Evolutionary conservation across 1,139 yeast species (phyloP), one percentile per base, ranked within the genome.

Genomic region (Pichia sp.): DNA sequence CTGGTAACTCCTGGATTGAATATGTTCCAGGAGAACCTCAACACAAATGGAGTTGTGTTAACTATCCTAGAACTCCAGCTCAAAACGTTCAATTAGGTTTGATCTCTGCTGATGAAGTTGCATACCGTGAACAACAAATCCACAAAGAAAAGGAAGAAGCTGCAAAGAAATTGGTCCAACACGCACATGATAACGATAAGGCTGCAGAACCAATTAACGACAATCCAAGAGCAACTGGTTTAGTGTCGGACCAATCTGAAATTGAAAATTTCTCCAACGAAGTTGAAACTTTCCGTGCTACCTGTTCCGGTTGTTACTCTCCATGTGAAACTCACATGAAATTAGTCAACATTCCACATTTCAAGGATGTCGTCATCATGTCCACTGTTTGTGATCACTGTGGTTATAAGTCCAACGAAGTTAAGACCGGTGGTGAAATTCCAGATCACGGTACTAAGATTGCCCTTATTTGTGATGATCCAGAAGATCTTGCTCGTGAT

Each of bases 1-100:
- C 97, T 1, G 99, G 99, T 19, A 93, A 94, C 69, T 91, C 98
- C 2, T 94, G 97, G 96, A 83, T 94, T 48, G 96, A 90, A 65
- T 90, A 78, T 63, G 69, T 79, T 50, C 98, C 98, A 19, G 91
- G 87, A 48, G 96, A 91, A 65, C 77, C 96, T 12, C 72, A 86
- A 45, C 96, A 89, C 67, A 89, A 90, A 64, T 91, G 98, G 97
- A 77, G 95, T 27, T 85, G 83, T 69, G 74, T 76, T 39, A 94
- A 90, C 59, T 93, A 93, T 67, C 70, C 77, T 59, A 79, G 99
- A 69, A 79, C 95, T 4, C 89, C 89, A 35, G 96, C 89, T 58
- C 98, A 94, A 66, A 87, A 89, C 62, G 89, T 85, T 34, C 78
- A 75, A 52, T 78, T 94, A 47, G 99, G 99, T n/a, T 73, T 94